Evolutionary conservation across 352 stramenopile genomes (phyloP), one percentile per base, ranked within the genome.

Genomic region (Pythium vanterpoolii): DNA sequence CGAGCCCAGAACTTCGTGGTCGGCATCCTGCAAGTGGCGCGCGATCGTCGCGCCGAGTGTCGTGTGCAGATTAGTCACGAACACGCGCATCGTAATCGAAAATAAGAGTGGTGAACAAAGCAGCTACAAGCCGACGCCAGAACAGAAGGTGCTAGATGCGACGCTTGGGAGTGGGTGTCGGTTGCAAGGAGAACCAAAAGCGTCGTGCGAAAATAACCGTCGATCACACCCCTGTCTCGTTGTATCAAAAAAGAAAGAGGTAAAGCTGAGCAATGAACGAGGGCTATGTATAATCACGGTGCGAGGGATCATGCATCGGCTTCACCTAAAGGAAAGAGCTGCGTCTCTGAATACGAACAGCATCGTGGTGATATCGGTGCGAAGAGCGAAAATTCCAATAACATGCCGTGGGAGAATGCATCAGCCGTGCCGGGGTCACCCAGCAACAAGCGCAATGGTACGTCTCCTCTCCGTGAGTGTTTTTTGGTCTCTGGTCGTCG

Each of bases 31-130:
- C 31, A 83, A 73, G 56, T 79, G 73, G 19, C 71, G 72, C 14
- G 69, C 66, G 36, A 91, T 69, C 54, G 89, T 74, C 0, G 66
- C 52, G 14, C 73, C 72, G 16, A 93, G 57, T 27, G 80, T 84
- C 26, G 79, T 86, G 28, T 76, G 69, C 49, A 93, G 62, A 48
- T 90, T 77, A 14, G 77, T 72, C 64, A 93, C 76, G 67, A 93
- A 91, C 56, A 93, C 73, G 44, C 79, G 79, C 82, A 89, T 90
- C 16, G 28, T 49, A 7, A 21, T n/a, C 9, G 11, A 6, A 58
- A 56, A 65, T 4, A 3, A 18, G 46, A 42, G n/a, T 23, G n/a
- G n/a, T 8, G 38, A 44, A 9, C 27, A 30, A 51, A 14, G 33
- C 5, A 38, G 19, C 21, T 5, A 3, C 4, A 50, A 24, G 24